Conservation (phyloP, 345 rosid genomes). For the Rubroshorea leprosula region DNA sequence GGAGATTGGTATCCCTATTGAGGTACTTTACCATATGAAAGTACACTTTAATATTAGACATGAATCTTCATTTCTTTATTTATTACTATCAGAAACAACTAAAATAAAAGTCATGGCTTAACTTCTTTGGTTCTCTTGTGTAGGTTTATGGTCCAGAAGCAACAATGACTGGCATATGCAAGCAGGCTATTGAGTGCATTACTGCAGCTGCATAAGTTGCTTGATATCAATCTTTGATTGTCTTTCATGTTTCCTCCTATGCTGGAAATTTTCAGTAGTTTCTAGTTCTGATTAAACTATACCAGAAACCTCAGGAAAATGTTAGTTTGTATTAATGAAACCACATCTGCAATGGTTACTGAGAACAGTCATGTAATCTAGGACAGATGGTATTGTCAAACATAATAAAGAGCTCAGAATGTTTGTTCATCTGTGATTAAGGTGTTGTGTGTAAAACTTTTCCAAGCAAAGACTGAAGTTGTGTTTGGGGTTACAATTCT, state of each 20-base stretch:
- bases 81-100: background rate
- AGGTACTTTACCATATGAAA: conserved; percentile 35
- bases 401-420: conserved; percentile 11
- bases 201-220: conserved; percentile 52
- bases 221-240: background rate
- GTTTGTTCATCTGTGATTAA: too few relatives aligned
- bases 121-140: background rate
- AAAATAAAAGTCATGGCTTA: background rate
- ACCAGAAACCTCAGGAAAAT: conserved; percentile 12
- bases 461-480: too few relatives aligned
- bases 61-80: background rate
- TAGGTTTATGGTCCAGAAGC: conserved; percentile 95
- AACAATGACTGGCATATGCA: conserved; percentile 96
- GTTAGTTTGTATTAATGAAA: conserved; percentile 8
- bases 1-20: conserved; percentile 83
- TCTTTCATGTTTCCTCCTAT: background rate
- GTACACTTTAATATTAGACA: background rate
- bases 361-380: background rate
- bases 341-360: conserved; percentile 8
- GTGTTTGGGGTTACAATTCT: too few relatives aligned
- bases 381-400: conserved; percentile 1
- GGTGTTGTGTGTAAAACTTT: background rate
- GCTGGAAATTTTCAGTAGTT: conserved; percentile 7
- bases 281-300: conserved; percentile 1
- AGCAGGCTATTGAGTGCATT: conserved; percentile 82